phyloP scores from a whole-genome alignment of 2,329 filamentous ascomycete genomes.

The Mycosphaerella arachidis region DNA sequence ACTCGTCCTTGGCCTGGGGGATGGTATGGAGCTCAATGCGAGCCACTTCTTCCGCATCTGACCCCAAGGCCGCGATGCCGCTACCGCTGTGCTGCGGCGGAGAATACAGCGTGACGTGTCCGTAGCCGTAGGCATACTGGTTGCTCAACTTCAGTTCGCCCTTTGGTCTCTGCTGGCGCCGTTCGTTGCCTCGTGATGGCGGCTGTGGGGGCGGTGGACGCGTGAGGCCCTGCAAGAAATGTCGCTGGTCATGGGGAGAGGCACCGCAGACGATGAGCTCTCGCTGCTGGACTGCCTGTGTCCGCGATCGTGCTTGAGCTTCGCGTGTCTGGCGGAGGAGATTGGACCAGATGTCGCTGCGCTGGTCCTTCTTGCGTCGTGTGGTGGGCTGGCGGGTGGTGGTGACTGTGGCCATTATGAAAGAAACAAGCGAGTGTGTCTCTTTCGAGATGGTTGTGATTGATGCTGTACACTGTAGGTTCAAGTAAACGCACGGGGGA shows the following conservation, averaged over 20 bases:
- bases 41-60: slow-evolving; percentile 32
- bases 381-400: slow-evolving; percentile 9
- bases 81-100: slow-evolving; percentile 25
- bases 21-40: slow-evolving; percentile 31
- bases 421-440: not conserved
- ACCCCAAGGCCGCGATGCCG: slow-evolving; percentile 24
- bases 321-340: slow-evolving; percentile 33
- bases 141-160: slow-evolving; percentile 33
- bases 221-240: slow-evolving; percentile 26
- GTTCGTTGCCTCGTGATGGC: slow-evolving; percentile 21
- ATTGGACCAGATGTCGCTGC: slow-evolving; percentile 33
- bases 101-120: slow-evolving; percentile 31
- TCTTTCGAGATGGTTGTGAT: too few species aligned
- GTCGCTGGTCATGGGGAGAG: slow-evolving; percentile 29
- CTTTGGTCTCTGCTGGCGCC: slow-evolving; percentile 21
- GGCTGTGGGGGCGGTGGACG: slow-evolving; percentile 28
- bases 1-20: slow-evolving; percentile 28
- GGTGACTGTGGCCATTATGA: slow-evolving; percentile 15
- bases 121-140: slow-evolving; percentile 33
- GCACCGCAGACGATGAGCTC: slow-evolving; percentile 31
- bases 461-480: too few species aligned
- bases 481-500: too few species aligned
- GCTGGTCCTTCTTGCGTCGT: slow-evolving; percentile 26
- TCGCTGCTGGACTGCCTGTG: slow-evolving; percentile 29
- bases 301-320: slow-evolving; percentile 33